These are phyloP conservation scores for Harrya chromipes DNA, from an alignment of 768 basidiomycete genomes.

Conservation along the genomic window DNA sequence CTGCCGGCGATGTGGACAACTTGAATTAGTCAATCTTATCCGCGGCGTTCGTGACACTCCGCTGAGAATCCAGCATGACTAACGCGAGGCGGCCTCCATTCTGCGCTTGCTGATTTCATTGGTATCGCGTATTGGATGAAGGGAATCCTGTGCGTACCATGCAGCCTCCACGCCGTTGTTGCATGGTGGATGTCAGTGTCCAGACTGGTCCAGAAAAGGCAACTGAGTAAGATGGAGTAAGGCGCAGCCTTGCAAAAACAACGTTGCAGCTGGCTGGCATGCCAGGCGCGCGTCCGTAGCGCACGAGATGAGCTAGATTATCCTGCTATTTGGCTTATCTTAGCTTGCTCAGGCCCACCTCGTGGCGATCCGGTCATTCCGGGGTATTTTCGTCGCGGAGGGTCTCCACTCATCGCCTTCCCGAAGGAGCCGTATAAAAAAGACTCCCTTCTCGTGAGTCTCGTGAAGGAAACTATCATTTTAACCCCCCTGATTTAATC, in stretches of 20 bases:
- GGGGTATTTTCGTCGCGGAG: constrained; percentile 14
- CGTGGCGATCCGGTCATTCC: constrained; percentile 19
- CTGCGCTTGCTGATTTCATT: neutral
- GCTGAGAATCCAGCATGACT: constrained; percentile 10
- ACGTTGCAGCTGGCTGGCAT: constrained; percentile 21
- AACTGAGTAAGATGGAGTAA: constrained; percentile 22
- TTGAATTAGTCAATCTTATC: constrained; percentile 15
- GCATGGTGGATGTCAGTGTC: constrained; percentile 1
- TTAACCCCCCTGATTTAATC: constrained; percentile 11
- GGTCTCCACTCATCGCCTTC: constrained; percentile 26
- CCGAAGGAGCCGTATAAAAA: constrained; percentile 24
- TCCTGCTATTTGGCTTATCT: neutral
- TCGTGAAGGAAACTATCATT: constrained; percentile 11
- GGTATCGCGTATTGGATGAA: constrained; percentile 1
- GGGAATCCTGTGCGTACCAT: constrained; percentile 17
- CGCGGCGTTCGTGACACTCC: constrained; percentile 9
- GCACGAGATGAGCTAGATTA: constrained; percentile 12
- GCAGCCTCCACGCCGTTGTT: constrained; percentile 20
- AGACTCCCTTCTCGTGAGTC: constrained; percentile 13
- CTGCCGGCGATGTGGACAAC: constrained; percentile 15
- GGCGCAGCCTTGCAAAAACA: constrained; percentile 21
- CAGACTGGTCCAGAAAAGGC: constrained; percentile 22
- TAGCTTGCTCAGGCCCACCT: constrained; percentile 8
- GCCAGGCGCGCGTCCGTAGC: constrained; percentile 3
- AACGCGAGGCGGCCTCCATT: constrained; percentile 4